Base-by-base conservation (phyloP, 2,329 filamentous ascomycete species). In the Huntiella bhutanensis region DNA sequence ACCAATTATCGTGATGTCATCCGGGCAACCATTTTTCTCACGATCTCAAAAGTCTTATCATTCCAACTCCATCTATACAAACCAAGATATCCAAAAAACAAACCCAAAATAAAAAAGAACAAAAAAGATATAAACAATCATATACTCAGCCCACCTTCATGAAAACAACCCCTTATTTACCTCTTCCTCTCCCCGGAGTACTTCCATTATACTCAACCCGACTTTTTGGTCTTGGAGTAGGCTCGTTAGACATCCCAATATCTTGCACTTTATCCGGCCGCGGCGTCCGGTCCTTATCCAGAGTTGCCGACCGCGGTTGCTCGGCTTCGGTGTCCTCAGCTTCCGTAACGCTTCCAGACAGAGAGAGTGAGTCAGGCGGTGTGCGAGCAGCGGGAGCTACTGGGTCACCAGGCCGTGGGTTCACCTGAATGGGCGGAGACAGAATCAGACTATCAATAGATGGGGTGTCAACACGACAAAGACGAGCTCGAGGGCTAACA, bases 291-390 rank as follows among this genome's bases (percentile, higher is more conserved):
- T 43, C 41, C 15, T 32, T 17, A 43, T 43, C 41, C 28, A 28
- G 22, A 28, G 22, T 28, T 28, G 22, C 22, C 3, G 22, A 28
- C 22, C 22, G 22, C 22, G 22, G 22, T 28, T 28, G 43, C 28
- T 49, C 43, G 11, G 40, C 35, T 4, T 34, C 32, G 3, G 33
- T 15, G 11, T 33, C 15, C 10, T 17, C 15, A 16, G 13, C 41
- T 33, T 47, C 47, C 28, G 45, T 43, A 10, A 17, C 43, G 5
- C 34, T 33, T 4, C 15, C 17, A 13, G 15, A 15, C 11, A 41
- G 19, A 22, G 49, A 49, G 12, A 48, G 19, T 3, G 45, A 43
- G 36, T 47, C 41, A 3, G 45, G 46, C 5, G 46, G 42, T 5
- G 45, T 48, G 15, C 13, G 15, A 3, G 16, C 16, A 17, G 13